phyloP scores from a whole-genome alignment of 2,329 filamentous ascomycete genomes.

The Botryotinia calthae region DNA sequence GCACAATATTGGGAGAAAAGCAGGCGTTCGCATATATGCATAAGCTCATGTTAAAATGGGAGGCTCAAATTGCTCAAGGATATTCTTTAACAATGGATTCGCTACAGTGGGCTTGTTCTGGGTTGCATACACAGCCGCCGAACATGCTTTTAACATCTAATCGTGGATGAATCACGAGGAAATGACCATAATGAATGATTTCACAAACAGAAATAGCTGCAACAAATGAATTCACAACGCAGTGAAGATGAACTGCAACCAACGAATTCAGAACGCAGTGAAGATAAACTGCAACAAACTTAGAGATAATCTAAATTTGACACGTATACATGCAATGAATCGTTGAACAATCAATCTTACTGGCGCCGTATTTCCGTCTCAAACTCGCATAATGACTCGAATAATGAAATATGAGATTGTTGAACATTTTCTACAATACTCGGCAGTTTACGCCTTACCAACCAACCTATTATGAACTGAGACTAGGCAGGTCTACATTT shows the following conservation, averaged over 20 bases:
- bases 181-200: conserved; percentile 18
- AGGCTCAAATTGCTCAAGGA: background rate
- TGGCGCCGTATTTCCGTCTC: background rate
- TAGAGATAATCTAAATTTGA: background rate
- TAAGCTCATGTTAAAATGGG: conserved; percentile 1
- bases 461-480: background rate
- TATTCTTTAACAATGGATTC: conserved; percentile 5
- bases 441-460: background rate
- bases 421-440: background rate
- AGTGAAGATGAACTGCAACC: background rate
- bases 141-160: background rate
- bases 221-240: background rate
- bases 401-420: background rate
- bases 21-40: conserved; percentile 18
- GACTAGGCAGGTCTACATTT: background rate
- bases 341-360: background rate
- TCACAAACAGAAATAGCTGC: background rate
- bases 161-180: conserved; percentile 12
- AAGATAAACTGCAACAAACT: background rate
- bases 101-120: conserved; percentile 10
- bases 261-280: conserved; percentile 1
- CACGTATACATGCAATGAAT: background rate
- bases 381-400: background rate
- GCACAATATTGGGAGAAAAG: conserved; percentile 14
- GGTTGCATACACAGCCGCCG: conserved; percentile 19